Percentiles rank a stretch among this genome's conserved stretches.
Conservation (phyloP, 2,329 filamentous ascomycete genomes). For the Epichloe uncinata region DNA sequence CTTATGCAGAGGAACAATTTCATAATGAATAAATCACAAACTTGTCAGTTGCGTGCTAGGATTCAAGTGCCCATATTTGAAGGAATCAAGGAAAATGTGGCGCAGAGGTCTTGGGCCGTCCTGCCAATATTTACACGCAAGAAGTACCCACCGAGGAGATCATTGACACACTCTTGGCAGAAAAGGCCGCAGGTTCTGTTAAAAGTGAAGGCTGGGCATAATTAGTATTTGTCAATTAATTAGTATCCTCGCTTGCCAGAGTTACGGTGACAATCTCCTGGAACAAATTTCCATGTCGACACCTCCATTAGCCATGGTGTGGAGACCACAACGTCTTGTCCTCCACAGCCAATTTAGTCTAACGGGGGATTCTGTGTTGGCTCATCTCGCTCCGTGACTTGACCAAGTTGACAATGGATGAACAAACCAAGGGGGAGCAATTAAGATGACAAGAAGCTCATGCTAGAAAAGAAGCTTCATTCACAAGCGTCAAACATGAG, state of each 20-base stretch:
- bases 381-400: not conserved
- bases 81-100: not conserved
- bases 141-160: not conserved
- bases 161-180: not conserved
- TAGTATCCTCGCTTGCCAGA: not conserved
- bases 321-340: not conserved
- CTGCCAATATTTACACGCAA: not conserved
- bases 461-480: too few relatives aligned
- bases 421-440: not conserved
- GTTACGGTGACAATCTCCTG: slow-evolving; percentile 1
- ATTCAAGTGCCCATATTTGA: not conserved
- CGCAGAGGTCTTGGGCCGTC: not conserved
- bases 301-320: not conserved
- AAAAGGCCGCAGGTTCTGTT: not conserved
- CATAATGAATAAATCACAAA: not conserved
- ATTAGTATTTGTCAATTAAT: not conserved
- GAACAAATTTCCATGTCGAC: not conserved
- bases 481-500: too few relatives aligned
- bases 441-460: too few relatives aligned
- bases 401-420: not conserved
- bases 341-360: not conserved
- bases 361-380: not conserved
- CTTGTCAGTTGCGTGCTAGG: not conserved
- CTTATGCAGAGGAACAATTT: not conserved
- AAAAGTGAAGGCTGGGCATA: too few relatives aligned